These are phyloP conservation scores for Phaffomyces antillensis DNA, from an alignment of 805 yeast species.

Conservation along the genomic window DNA sequence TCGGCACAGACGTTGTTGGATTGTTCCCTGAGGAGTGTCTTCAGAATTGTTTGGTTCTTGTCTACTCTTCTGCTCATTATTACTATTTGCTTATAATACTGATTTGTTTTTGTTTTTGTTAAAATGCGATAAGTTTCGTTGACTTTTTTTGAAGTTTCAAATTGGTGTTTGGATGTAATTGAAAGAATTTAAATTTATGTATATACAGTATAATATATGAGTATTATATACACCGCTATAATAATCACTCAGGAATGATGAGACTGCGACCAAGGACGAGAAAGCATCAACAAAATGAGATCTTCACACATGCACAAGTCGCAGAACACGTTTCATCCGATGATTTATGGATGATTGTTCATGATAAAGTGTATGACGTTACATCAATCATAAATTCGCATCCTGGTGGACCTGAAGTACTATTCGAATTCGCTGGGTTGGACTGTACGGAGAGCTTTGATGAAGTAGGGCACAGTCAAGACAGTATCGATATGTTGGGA, in stretches of 20 bases:
- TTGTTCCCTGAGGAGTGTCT: slow-evolving; percentile 67
- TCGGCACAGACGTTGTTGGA: slow-evolving; percentile 82
- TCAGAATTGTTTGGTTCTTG: slow-evolving; percentile 44
- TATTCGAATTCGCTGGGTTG: slow-evolving; percentile 65
- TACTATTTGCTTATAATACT: too few relatives aligned
- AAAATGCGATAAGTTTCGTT: neutral
- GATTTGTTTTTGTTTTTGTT: neutral
- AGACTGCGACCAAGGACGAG: neutral
- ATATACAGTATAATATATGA: too few relatives aligned
- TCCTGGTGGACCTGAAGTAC: slow-evolving; percentile 66
- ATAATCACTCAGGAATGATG: too few relatives aligned
- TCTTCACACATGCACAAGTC: slow-evolving; percentile 12
- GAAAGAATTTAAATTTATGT: too few relatives aligned
- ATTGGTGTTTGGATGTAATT: too few relatives aligned
- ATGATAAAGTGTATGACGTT: slow-evolving; percentile 74
- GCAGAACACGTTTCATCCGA: slow-evolving; percentile 12
- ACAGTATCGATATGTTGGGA: slow-evolving; percentile 71
- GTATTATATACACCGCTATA: too few relatives aligned
- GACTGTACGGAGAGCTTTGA: slow-evolving; percentile 81
- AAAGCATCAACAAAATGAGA: neutral
- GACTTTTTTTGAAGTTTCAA: neutral
- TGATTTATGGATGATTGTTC: slow-evolving; percentile 78
- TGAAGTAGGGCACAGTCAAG: slow-evolving; percentile 96
- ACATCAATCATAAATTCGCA: slow-evolving; percentile 62
- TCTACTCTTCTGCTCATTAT: slow-evolving; percentile 14